A percentile compares a stretch with the other conserved stretches of the same genome.
phyloP scores from a whole-genome alignment of 192 early-diverging fungal species.

The Paraglomus brasilianum region DNA sequence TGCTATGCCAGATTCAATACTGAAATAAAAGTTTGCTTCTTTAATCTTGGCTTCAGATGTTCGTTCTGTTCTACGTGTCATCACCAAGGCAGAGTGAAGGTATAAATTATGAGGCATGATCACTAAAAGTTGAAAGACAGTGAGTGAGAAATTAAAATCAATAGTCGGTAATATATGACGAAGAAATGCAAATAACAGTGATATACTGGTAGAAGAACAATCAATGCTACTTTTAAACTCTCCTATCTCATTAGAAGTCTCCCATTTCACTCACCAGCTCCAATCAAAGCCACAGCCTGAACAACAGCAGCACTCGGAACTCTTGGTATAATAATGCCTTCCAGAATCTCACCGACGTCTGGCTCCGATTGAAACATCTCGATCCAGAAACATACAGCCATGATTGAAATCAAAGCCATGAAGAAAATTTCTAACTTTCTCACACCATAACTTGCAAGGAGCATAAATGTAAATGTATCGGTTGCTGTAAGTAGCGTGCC shows the following conservation, averaged over 20 bases:
- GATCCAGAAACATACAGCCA: slow-evolving; percentile 76
- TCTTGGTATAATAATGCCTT: slow-evolving; percentile 54
- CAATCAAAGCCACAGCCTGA: slow-evolving; percentile 67
- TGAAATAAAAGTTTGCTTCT: slow-evolving; percentile 70
- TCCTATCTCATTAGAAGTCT: no score
- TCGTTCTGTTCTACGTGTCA: slow-evolving; percentile 44
- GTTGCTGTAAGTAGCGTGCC: slow-evolving; percentile 76
- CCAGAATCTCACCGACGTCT: slow-evolving; percentile 44
- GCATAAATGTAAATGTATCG: slow-evolving; percentile 79
- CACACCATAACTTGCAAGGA: slow-evolving; percentile 59
- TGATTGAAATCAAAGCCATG: slow-evolving; percentile 66
- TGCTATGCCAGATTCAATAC: slow-evolving; percentile 61
- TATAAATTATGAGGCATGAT: slow-evolving; percentile 93
- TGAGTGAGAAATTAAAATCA: no score
- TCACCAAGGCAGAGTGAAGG: slow-evolving; percentile 62
- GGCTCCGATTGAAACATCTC: slow-evolving; percentile 59
- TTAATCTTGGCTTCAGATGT: slow-evolving; percentile 43
- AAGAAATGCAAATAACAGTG: no score
- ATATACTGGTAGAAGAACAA: no score
- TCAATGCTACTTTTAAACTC: no score
- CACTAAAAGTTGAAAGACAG: slow-evolving; percentile 31
- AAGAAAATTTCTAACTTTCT: slow-evolving; percentile 74
- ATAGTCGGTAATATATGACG: no score
- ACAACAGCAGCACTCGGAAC: slow-evolving; percentile 57
- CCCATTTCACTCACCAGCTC: slow-evolving; percentile 44